Evolutionary conservation across 257 asterid species (phyloP), one percentile per base, ranked within the genome.

Genomic region (Oldenlandia corymbosa): DNA sequence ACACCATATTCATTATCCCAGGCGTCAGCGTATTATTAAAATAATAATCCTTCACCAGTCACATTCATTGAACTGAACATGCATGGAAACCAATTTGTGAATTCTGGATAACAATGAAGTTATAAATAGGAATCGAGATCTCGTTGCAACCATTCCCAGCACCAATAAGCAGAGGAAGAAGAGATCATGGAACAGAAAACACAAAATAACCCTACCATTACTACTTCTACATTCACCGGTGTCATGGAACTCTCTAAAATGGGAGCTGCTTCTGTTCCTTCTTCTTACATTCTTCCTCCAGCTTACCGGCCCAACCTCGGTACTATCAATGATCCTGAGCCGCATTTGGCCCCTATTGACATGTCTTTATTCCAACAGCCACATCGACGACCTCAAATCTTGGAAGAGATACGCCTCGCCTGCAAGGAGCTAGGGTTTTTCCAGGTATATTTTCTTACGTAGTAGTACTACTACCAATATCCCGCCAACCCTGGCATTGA

Each of bases 351-450:
- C 9, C 37, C 54, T 6, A 68, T 68, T 16, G 73, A 68, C 54
- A 30, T 68, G 42, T 60, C 73, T 17, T 17, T 58, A 13, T 47
- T 50, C 4, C 36, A 60, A 43, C 54, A 60, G 12, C 73, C 67
- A 16, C 28, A 12, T 18, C 55, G 37, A 5, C 49, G 48, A 58
- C 48, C 23, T n/a, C 52, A 14, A 13, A 12, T 68, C 53, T n/a
- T 50, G 39, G 55, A 68, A 21, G 55, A 68, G 42, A 50, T 68
- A 7, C 18, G 73, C 34, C 14, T 20, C 7, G 67, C 67, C 14
- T 60, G 73, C 67, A 60, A 68, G 54, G 55, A 68, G 26, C 31
- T 50, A 11, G 73, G 73, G 4, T 17, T 60, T 48, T 60, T 68
- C 60, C 73, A 68, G 73, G 73, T 68, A 68, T 23, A 11, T 47